Evolutionary conservation across 2,329 filamentous ascomycete genomes (phyloP).

Genomic region (Colletotrichum sp.): DNA sequence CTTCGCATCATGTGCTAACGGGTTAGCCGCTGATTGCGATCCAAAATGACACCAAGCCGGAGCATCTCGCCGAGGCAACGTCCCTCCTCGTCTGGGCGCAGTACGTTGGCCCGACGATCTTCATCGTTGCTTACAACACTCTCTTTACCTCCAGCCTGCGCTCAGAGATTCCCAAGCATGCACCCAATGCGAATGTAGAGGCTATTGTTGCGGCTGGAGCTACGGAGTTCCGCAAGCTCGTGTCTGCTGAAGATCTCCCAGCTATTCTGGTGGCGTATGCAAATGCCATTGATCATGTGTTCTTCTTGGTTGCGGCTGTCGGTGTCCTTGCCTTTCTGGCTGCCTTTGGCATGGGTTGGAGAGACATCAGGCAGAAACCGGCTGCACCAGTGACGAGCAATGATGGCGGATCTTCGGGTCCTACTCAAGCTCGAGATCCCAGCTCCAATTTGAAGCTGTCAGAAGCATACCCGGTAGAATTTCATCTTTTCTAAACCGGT

Average conservation of each 20-base stretch:
- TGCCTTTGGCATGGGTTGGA: not conserved
- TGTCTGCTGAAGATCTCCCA: not conserved
- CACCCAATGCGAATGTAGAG: not conserved
- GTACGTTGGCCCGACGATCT: not conserved
- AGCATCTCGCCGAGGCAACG: not conserved
- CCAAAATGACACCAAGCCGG: not conserved
- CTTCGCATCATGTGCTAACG: not conserved
- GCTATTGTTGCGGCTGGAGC: not conserved
- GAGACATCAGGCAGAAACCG: not conserved
- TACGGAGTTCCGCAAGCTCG: not conserved
- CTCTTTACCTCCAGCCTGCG: not conserved
- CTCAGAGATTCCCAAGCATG: not conserved
- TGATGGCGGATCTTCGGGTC: not conserved
- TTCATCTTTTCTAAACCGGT: accelerated
- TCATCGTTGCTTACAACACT: not conserved
- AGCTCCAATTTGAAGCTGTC: no score
- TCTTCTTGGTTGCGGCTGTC: not conserved
- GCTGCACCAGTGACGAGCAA: not conserved
- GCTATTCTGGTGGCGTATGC: not conserved
- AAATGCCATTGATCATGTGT: not conserved
- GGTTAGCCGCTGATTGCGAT: not conserved
- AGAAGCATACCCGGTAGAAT: no score
- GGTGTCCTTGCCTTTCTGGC: not conserved
- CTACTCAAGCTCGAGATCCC: not conserved
- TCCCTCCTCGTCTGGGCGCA: not conserved